These are phyloP conservation scores for Isabelozyma gotoi DNA, from an alignment of 805 yeast genomes.

Conservation along the genomic window DNA sequence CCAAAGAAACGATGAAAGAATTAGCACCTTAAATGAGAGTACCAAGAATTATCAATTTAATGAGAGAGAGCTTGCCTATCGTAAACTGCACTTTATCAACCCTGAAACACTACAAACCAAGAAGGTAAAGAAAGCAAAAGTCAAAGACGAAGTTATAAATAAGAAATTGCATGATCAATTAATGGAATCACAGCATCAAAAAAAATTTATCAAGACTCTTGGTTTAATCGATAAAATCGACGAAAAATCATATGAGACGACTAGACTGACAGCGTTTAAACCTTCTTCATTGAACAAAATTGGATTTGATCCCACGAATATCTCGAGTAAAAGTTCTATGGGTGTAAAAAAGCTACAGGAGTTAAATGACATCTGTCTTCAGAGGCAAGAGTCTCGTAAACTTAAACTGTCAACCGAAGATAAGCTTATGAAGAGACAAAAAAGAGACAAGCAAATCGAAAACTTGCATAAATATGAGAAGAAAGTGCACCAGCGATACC, in stretches of 20 bases:
- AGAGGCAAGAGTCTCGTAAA: constrained; percentile 13
- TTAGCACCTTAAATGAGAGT: constrained; percentile 14
- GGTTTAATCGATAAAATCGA: constrained; percentile 12
- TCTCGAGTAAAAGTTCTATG: too few species aligned
- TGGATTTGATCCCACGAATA: constrained; percentile 54
- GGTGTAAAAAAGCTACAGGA: constrained; percentile 10
- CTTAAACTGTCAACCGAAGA: constrained; percentile 16
- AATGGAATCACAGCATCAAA: constrained; percentile 12
- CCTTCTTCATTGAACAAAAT: constrained; percentile 37
- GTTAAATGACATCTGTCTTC: constrained; percentile 19
- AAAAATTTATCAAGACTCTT: constrained; percentile 17
- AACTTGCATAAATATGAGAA: neutral
- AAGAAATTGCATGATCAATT: constrained; percentile 38
- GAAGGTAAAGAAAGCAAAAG: constrained; percentile 25
- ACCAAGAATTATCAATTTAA: constrained; percentile 16
- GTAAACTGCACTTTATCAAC: neutral
- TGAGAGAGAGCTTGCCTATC: neutral
- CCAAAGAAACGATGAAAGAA: neutral
- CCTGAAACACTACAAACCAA: neutral
- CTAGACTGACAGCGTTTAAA: constrained; percentile 35
- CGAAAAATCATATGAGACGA: constrained; percentile 9
- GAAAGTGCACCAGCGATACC: constrained; percentile 2
- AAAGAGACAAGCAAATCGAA: constrained; percentile 16
- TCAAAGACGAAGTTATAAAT: constrained; percentile 27
- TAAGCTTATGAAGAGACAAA: constrained; percentile 13